These are phyloP conservation scores for Herpotrichia juniperi DNA, from an alignment of 2,329 filamentous ascomycete genomes.

Conservation along the genomic window DNA sequence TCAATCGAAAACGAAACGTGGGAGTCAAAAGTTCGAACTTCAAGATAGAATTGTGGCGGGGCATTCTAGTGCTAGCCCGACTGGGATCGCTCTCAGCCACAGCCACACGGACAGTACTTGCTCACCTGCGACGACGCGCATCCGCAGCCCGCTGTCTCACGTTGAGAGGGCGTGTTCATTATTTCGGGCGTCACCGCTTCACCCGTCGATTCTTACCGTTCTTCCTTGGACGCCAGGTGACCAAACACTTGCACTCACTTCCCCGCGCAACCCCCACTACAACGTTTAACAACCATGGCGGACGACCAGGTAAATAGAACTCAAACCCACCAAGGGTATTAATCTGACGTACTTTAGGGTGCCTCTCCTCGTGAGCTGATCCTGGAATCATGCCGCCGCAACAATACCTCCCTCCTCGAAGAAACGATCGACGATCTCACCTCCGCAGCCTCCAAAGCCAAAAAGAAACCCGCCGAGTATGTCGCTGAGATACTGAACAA, in stretches of 20 bases:
- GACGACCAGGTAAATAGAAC: constrained; percentile 32
- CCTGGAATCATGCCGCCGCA: constrained; percentile 89
- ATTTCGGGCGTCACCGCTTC: neutral
- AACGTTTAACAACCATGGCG: constrained; percentile 31
- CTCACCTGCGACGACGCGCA: constrained; percentile 20
- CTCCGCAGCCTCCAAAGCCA: constrained; percentile 52
- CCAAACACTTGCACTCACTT: neutral
- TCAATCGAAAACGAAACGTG: neutral
- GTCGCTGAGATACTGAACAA: constrained; percentile 82
- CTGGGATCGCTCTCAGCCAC: constrained; percentile 6
- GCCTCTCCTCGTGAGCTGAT: constrained; percentile 84
- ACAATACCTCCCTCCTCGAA: constrained; percentile 85
- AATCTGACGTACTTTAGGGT: constrained; percentile 62
- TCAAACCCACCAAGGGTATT: neutral
- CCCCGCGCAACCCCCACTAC: neutral
- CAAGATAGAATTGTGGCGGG: constrained; percentile 33
- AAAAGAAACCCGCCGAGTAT: constrained; percentile 61
- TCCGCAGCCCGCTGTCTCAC: constrained; percentile 4
- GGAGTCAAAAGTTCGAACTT: neutral
- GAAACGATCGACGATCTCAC: constrained; percentile 69
- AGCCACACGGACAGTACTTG: constrained; percentile 15
- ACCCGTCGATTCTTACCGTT: neutral
- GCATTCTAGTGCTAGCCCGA: constrained; percentile 24
- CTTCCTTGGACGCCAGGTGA: neutral
- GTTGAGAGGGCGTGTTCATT: neutral